Base-by-base conservation (phyloP, 2,329 filamentous ascomycete genomes). In the Fusarium pininemorale region DNA sequence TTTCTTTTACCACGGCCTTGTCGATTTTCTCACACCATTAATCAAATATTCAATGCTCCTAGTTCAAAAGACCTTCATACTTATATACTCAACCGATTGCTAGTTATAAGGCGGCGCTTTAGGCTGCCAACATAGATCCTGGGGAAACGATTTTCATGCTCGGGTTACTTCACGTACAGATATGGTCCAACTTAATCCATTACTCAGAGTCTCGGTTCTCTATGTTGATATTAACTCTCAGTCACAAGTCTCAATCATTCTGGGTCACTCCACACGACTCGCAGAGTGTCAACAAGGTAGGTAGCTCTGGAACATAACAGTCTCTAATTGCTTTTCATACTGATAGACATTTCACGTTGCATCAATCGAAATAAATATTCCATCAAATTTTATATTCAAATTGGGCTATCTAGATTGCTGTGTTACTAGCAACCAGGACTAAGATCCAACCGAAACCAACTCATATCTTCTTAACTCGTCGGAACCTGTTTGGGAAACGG, bases 101-200 rank as follows among this genome's bases (percentile, higher is more conserved):
- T 28, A 16, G 20, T 20, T 2, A 30, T 6, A 8, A 0, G 1
- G 14, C 1, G 8, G 1, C 30, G 0, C 7, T 32, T 10, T 5
- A 4, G 15, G 22, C 22, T 24, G 0, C 2, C 11, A 14, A 13
- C 16, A 18, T 32, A 32, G 22, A 18, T 14, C 14, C 16, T 30
- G 0, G 1, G 28, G 2, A 50, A 30, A n/a, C 15, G 7, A 12
- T 12, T 2, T n/a, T 13, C 45, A n/a, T n/a, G 9, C 16, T 8
- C 20, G 20, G 9, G 5, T 28, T 4, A 28, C 18, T 28, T 47
- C 24, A 20, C 32, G 14, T 5, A 24, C 12, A 41, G 3, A 41
- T 24, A 24, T 24, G 24, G 3, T 37, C 35, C 8, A 37, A 37
- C 35, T 37, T 37, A 18, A 37, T 18, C 3, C 35, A 37, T 39